Base-by-base conservation (phyloP, 2,329 filamentous ascomycete species). In the Acephala macrosclerotiorum region DNA sequence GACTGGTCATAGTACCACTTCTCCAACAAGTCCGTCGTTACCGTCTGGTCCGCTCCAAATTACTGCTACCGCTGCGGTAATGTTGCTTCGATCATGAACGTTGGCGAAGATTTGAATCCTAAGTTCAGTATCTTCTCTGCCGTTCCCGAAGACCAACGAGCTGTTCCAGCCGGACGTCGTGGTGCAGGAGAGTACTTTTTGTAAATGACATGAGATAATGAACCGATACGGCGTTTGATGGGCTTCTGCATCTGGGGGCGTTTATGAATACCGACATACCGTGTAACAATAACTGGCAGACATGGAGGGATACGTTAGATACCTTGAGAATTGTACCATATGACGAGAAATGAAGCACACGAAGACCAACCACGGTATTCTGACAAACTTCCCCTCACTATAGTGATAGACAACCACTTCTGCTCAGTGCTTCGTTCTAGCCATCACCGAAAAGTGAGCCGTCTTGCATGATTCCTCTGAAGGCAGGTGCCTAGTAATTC, bases 41-140 rank as follows among this genome's bases (percentile, higher is more conserved):
- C 89, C 1, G 89, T 91, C 26, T 91, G 89, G 85, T 81, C 79
- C 26, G 80, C 80, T 25, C 80, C 80, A 18, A 82, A 82, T 67
- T 82, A 82, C 72, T 82, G 80, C 72, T 82, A 82, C 69, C 77
- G 80, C 56, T 82, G 80, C 66, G 80, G 80, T 58, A 87, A 83
- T 66, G 82, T 91, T 67, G 89, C 89, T 22, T 89, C 86, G 5
- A 97, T 97, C 77, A 97, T 97, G 90, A 94, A 94, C 60, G 89
- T 97, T 33, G 89, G 91, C 71, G 91, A 91, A 74, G 91, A 96
- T 74, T 84, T 97, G 60, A 89, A 93, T 67, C 94, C 95, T 36
- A 93, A 92, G 74, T 99, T 99, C 82, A 96, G 91, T 78, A 96
- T 96, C 75, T 96, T 96, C 82, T 91, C 89, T 35, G 93, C 93